Evolutionary conservation across 768 basidiomycete genomes (phyloP).

Genomic region (Lactifluus subvellereus): DNA sequence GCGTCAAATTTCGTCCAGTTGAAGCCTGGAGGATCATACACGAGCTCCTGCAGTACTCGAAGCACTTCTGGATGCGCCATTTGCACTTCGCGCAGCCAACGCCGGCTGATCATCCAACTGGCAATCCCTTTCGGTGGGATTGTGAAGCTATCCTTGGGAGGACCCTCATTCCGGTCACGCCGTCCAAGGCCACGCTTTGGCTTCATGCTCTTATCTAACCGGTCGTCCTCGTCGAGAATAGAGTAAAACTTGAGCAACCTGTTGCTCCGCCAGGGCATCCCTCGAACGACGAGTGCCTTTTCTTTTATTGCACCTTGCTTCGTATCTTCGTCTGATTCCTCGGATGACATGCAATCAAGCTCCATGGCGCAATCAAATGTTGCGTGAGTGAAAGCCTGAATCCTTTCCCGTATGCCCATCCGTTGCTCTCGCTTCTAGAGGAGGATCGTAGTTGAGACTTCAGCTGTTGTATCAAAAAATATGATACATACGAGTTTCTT

Average conservation of each 20-base stretch:
- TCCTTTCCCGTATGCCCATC: conserved; percentile 49
- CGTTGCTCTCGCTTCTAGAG: conserved; percentile 64
- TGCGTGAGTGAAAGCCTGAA: conserved; percentile 50
- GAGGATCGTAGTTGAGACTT: conserved; percentile 1
- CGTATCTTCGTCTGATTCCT: conserved; percentile 59
- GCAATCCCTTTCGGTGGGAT: conserved; percentile 61
- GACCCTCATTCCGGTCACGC: conserved; percentile 48
- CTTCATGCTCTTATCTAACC: conserved; percentile 38
- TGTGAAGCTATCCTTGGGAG: conserved; percentile 48
- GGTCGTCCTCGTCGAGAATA: conserved; percentile 54
- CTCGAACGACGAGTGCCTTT: conserved; percentile 48
- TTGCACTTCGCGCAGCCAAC: conserved; percentile 48
- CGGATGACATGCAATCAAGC: conserved; percentile 74
- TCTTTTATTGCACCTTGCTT: conserved; percentile 28
- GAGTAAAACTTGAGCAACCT: conserved; percentile 57
- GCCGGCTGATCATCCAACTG: conserved; percentile 71
- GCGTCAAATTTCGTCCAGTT: conserved; percentile 44
- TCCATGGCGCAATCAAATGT: conserved; percentile 67
- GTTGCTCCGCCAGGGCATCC: conserved; percentile 61
- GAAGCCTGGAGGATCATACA: conserved; percentile 44
- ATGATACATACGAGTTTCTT: conserved; percentile 51
- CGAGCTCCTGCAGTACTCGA: conserved; percentile 37
- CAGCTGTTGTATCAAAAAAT: background rate
- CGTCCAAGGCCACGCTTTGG: conserved; percentile 56
- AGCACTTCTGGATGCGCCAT: conserved; percentile 44